phyloP scores from a whole-genome alignment of 2,329 filamentous ascomycete genomes.

The Colletotrichum incanum region DNA sequence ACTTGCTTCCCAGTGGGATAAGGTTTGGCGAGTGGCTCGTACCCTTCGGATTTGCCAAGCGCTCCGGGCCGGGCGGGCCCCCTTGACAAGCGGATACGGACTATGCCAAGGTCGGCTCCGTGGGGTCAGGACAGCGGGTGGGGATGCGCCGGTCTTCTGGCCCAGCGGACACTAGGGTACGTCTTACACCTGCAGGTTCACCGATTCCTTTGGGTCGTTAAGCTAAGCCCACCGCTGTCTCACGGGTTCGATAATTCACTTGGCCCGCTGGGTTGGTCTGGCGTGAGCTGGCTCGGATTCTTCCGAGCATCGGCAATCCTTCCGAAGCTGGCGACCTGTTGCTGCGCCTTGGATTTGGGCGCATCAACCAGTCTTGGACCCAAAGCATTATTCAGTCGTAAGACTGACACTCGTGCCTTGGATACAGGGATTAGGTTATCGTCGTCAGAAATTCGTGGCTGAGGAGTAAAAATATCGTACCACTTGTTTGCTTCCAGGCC shows the following conservation, averaged over 20 bases:
- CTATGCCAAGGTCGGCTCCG: constrained; percentile 21
- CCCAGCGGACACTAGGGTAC: not conserved
- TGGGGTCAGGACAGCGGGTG: not conserved
- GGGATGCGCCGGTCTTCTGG: not conserved
- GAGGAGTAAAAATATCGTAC: not conserved
- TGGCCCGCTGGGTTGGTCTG: not conserved
- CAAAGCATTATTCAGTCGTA: not conserved
- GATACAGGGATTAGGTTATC: not conserved
- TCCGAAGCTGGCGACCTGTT: not conserved
- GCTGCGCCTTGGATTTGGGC: not conserved
- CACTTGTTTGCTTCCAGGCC: not conserved
- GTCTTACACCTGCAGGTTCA: not conserved
- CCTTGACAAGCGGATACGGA: constrained; percentile 18
- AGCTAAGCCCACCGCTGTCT: constrained; percentile 15
- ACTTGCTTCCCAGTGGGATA: constrained; percentile 17
- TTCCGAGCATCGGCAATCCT: constrained; percentile 7
- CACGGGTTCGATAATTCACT: constrained; percentile 5
- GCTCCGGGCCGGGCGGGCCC: constrained; percentile 8
- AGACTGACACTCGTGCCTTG: not conserved
- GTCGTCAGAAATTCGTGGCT: no score
- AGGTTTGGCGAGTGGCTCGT: constrained; percentile 21
- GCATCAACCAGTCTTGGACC: not conserved
- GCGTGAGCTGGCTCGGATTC: not conserved
- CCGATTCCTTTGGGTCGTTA: constrained; percentile 1
- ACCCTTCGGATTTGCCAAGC: constrained; percentile 9